Base-by-base conservation (phyloP, 2,329 filamentous ascomycete genomes). In the Thermoascus crustaceus region DNA sequence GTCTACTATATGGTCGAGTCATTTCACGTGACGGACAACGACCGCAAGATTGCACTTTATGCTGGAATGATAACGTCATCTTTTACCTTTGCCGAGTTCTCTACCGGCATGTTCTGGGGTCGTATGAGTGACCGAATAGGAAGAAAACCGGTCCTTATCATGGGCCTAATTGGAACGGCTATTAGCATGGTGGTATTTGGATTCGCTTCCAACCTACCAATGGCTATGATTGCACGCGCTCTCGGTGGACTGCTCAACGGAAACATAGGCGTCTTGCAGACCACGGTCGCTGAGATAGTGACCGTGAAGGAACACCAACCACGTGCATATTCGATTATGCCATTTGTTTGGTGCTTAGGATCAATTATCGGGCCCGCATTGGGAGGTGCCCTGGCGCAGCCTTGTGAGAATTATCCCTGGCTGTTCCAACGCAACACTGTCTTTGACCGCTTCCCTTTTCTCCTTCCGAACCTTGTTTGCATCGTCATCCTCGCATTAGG, bases 1-100 rank as follows among this genome's bases (percentile, higher is more conserved):
- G 87, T 94, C 50, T 96, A 94, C 68, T 89, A 84, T 69, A 96
- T 98, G 91, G 82, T 96, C 49, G 73, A 87, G 52, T 86, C 87
- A 42, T 96, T 96, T 64, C 72, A 84, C 53, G 80, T 94, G 56
- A 85, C 87, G 43, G 71, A 85, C 30, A 78, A 87, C 55, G 71
- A 82, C 44, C 79, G 74, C 50, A 78, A 83, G 56, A 93, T 95
- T 48, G 85, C 88, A 9, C 77, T 95, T 38, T 96, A 94, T 60
- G 87, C 86, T 17, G 89, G 91, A 52, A 85, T 95, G 78, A 87
- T 96, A 43, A 96, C 89, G 1, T 95, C 89, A 3, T 82, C 89
- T 5, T 98, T 96, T 54, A 93, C 91, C 7, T 83, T 96, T 53
- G 88, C 89, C 41, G 91, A 98, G 59, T 96, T 94, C 67, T 80